Base-by-base conservation (phyloP, 2,329 filamentous ascomycete species). In the Trichoderma sp. region DNA sequence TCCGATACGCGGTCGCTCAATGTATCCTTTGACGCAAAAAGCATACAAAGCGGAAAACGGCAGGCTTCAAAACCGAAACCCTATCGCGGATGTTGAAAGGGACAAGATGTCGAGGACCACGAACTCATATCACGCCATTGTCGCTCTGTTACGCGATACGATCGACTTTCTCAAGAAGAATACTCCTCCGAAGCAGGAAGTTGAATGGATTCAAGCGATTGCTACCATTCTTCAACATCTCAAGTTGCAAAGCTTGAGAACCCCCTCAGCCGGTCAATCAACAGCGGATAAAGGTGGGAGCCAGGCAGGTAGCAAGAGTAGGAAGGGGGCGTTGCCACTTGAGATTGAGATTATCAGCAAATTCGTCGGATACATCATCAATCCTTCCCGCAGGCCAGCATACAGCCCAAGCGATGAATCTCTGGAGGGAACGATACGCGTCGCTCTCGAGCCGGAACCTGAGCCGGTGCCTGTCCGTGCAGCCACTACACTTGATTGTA, bases 1-100 rank as follows among this genome's bases (percentile, higher is more conserved):
- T 30, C 51, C 56, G 14, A 61, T 65, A 6, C 66, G 66, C 17
- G 66, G 66, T 4, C 66, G 66, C 28, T 67, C 66, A 0, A 55
- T 67, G 63, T 67, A 67, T 47, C 66, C 66, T 7, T 39, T 57
- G 17, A 66, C 66, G 1, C 63, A 67, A 14, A 39, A 43, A 3
- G 66, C 66, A 1, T 67, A 65, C 21, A 45, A 41, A 39, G 30
- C 21, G 7, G 39, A 61, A 21, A 26, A 24, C 2, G 63, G 57
- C 19, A 52, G 24, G 21, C 47, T 57, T n/a, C 47, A 52, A 15
- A 47, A 45, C 14, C 39, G 57, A 19, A 67, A 67, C 15, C 19
- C 55, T 0, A 41, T 65, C 14, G 45, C 65, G 1, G 19, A 63
- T 28, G 19, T 19, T 2, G 54, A 48, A n/a, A 41, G 60, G 4